Percentiles rank a stretch among this genome's conserved stretches.
These are phyloP conservation scores for Penicillium sp. DNA, from an alignment of 2,329 filamentous ascomycete species.

Conservation along the genomic window DNA sequence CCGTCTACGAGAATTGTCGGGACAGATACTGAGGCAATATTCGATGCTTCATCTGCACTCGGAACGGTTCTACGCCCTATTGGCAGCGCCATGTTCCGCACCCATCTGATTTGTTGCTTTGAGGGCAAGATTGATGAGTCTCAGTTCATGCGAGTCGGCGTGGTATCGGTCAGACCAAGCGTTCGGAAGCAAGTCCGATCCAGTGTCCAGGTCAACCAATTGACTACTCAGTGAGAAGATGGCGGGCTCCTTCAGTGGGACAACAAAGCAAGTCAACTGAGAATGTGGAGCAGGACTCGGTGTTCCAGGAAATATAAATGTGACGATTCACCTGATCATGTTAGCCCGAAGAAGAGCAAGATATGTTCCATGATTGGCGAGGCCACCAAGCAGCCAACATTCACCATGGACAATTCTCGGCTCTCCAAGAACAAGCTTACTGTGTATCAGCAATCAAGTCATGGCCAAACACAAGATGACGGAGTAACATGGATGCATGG, in stretches of 20 bases:
- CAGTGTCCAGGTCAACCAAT: neutral
- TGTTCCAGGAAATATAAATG: neutral
- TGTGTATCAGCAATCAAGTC: neutral
- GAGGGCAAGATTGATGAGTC: neutral
- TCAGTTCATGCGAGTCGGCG: no score
- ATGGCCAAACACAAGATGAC: neutral
- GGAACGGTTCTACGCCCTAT: neutral
- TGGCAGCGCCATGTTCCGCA: neutral
- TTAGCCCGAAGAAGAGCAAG: neutral
- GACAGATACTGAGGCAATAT: neutral
- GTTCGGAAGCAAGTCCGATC: neutral
- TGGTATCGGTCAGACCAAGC: neutral
- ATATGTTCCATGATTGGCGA: neutral
- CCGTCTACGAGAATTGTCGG: neutral
- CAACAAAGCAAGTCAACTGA: neutral
- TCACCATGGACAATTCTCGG: neutral
- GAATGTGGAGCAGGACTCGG: neutral
- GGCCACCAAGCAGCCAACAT: neutral
- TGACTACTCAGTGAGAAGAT: neutral
- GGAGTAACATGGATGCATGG: neutral
- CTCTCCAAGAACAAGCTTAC: neutral
- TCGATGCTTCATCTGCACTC: neutral
- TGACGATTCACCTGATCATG: neutral
- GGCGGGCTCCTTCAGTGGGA: neutral
- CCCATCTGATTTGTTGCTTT: neutral